Base-by-base conservation (phyloP, 1,139 yeast genomes). In the Pichia sp. region DNA sequence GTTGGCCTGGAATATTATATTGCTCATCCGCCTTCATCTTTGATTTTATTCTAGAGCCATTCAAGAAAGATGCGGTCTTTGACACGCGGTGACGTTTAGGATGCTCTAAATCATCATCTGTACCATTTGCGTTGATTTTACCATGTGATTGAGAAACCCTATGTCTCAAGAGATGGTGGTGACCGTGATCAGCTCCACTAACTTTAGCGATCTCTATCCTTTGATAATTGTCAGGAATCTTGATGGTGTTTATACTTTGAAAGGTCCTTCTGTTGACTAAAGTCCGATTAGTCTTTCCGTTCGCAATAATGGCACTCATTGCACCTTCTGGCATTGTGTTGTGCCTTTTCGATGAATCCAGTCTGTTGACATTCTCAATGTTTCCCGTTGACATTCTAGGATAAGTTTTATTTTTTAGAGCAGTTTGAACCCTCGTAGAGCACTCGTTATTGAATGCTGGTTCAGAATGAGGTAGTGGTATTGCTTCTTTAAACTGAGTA, bases 1-100 rank as follows among this genome's bases (percentile, higher is more conserved):
- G 37, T 37, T 51, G 52, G 2, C 55, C 58, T 1, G 56, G 56
- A 29, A 53, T 52, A 21, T 52, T 50, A 25, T 52, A 50, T 31
- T 49, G 36, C 25, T 51, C 55, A 35, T 49, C 51, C 5, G 53
- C 39, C 30, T 43, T 48, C 37, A 41, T 38, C 24, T 43, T 51
- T 1, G 50, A 35, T 21, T 42, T 42, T 23, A 46, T 47, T 33
- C 47, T 41, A 13, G 49, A 48, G 5, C 38, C 33, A 7, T 35
- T 41, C 4, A 49, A 41, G 27, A 44, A 46, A 18, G 54, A 47
- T 4, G 53, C 38, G 3, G 41, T 28, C 28, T 38, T 44, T 6
- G 37, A 18, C 13, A 28, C 22, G 17, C 39, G 38, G 15, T 23
- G 35, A 7, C 33, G 28, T 29, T 33, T 37, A 26, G 5, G 42